Evolutionary conservation across 176 grass and related monocot genomes (phyloP).

Genomic region (Carex kokanica): DNA sequence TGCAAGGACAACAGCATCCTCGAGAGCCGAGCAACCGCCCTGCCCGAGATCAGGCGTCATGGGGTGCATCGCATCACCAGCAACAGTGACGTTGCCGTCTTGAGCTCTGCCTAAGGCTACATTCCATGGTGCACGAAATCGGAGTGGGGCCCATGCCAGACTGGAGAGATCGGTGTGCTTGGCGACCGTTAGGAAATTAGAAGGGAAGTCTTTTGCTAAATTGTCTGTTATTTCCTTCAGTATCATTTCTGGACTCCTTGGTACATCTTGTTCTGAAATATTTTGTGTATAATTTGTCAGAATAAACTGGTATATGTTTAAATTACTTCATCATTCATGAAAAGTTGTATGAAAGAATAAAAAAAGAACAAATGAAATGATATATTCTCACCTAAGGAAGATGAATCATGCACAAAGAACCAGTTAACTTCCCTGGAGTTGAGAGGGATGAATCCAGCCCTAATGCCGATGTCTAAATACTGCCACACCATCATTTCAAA

Average conservation of each 20-base stretch:
- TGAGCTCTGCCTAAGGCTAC: constrained; percentile 15
- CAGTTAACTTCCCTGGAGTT: constrained; percentile 16
- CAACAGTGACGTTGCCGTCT: constrained; percentile 6
- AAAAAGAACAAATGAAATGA: neutral
- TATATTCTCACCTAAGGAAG: constrained; percentile 13
- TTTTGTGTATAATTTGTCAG: neutral
- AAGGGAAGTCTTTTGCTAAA: constrained; percentile 22
- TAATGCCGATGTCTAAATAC: neutral
- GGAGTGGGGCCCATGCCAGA: constrained; percentile 24
- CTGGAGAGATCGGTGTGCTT: constrained; percentile 7
- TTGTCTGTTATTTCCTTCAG: constrained; percentile 23
- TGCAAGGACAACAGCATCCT: constrained; percentile 36
- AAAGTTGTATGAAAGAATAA: neutral
- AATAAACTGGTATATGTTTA: neutral
- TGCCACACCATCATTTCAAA: neutral
- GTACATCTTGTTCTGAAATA: constrained; percentile 21
- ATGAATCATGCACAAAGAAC: constrained; percentile 15
- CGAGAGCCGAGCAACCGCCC: constrained; percentile 23
- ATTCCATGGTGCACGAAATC: constrained; percentile 24
- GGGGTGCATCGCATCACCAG: constrained; percentile 33
- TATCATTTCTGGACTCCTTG: constrained; percentile 21
- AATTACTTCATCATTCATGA: neutral
- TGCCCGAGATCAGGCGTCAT: constrained; percentile 28
- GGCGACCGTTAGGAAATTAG: neutral
- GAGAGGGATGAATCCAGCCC: constrained; percentile 27